Evolutionary conservation across 75 land plant species (phyloP).

Genomic region (Isoetes taiwanensis): DNA sequence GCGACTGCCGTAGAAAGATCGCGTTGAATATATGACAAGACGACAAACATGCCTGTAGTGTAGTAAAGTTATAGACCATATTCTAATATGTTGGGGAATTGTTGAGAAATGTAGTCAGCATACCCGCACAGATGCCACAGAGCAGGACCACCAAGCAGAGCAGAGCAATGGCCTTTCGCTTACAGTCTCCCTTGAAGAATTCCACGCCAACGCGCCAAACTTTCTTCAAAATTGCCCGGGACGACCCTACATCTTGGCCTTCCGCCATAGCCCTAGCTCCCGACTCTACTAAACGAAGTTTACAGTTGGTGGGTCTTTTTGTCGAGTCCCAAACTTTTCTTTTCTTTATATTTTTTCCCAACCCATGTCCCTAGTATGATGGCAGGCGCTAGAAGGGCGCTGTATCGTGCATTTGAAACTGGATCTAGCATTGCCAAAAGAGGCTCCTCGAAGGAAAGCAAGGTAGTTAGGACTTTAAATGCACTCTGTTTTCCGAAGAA

Average conservation of each 20-base stretch:
- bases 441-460: too few species aligned
- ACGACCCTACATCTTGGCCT: neutral
- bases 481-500: too few species aligned
- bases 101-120: neutral
- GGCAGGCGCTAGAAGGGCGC: too few species aligned
- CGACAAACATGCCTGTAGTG: slow-evolving; percentile 29
- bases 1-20: slow-evolving; percentile 37
- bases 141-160: slow-evolving; percentile 25
- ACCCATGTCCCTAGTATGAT: too few species aligned
- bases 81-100: neutral
- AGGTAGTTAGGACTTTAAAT: too few species aligned
- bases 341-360: too few species aligned
- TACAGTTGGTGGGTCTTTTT: too few species aligned
- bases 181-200: slow-evolving; percentile 30
- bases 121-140: slow-evolving; percentile 33
- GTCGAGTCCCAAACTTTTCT: too few species aligned
- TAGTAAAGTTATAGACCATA: neutral
- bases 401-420: too few species aligned
- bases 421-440: too few species aligned
- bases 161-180: slow-evolving; percentile 19
- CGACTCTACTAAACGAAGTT: too few species aligned
- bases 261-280: too few species aligned
- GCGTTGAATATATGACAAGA: slow-evolving; percentile 32
- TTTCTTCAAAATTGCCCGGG: slow-evolving; percentile 12
- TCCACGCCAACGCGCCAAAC: slow-evolving; percentile 26